Evolutionary conservation across 164 flowering plant species (phyloP).

Genomic region (Macadamia integrifolia): DNA sequence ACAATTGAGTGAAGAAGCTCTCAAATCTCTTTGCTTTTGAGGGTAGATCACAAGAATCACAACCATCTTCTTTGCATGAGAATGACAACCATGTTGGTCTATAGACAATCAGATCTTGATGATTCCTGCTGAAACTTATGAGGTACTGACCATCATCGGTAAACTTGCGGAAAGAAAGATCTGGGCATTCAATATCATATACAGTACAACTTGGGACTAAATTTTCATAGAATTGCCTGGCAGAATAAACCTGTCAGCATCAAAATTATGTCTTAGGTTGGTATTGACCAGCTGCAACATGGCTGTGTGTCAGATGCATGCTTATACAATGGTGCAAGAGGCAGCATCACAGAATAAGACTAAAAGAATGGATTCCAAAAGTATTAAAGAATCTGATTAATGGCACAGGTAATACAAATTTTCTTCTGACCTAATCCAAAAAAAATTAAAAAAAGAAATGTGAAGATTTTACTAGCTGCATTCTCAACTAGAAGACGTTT

Average conservation of each 20-base stretch:
- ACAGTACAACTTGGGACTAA: constrained; percentile 80
- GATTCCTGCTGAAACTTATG: constrained; percentile 83
- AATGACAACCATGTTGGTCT: constrained; percentile 82
- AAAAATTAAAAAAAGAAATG: too few relatives aligned
- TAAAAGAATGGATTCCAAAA: not conserved
- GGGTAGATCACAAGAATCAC: constrained; percentile 61
- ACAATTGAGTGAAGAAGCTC: constrained; percentile 78
- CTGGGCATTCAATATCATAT: constrained; percentile 87
- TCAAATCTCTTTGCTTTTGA: constrained; percentile 67
- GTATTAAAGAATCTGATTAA: too few relatives aligned
- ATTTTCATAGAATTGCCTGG: constrained; percentile 86
- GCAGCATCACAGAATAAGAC: not conserved
- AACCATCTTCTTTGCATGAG: constrained; percentile 68
- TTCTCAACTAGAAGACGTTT: too few relatives aligned
- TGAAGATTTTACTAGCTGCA: too few relatives aligned
- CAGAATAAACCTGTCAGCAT: constrained; percentile 63
- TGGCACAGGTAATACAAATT: too few relatives aligned
- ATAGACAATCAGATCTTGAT: constrained; percentile 86
- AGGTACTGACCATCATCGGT: constrained; percentile 94
- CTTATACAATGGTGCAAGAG: not conserved
- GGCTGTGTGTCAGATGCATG: not conserved
- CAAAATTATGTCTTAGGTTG: constrained; percentile 6
- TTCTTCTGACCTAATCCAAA: too few relatives aligned
- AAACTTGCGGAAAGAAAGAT: constrained; percentile 83
- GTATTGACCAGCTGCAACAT: not conserved